Evolutionary conservation across 2,329 filamentous ascomycete genomes (phyloP).

Genomic region (Aspergillus tanneri): DNA sequence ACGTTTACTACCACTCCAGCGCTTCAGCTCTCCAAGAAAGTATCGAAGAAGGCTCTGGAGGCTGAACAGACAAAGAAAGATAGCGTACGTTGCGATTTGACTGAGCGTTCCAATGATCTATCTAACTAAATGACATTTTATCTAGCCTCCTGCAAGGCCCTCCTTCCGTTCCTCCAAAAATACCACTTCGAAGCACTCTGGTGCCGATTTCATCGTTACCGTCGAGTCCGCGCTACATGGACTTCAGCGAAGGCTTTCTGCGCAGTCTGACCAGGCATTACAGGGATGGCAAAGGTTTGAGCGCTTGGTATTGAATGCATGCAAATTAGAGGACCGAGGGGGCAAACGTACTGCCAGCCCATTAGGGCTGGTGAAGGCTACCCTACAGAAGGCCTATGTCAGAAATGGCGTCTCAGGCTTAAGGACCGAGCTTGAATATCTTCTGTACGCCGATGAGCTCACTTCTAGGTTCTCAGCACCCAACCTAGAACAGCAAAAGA

Average conservation of each 20-base stretch:
- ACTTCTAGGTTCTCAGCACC: conserved; percentile 57
- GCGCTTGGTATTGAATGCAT: conserved; percentile 33
- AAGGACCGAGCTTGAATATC: conserved; percentile 60
- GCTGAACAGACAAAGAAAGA: not conserved
- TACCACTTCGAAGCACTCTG: conserved; percentile 12
- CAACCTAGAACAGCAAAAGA: conserved; percentile 59
- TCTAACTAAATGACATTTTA: not conserved
- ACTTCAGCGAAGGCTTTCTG: conserved; percentile 20
- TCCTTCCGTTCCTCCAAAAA: not conserved
- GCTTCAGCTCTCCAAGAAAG: conserved; percentile 21
- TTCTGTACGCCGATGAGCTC: conserved; percentile 66
- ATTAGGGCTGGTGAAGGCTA: conserved; percentile 26
- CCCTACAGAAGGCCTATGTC: conserved; percentile 61
- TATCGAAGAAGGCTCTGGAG: conserved; percentile 14
- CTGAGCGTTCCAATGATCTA: not conserved
- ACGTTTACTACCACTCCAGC: conserved; percentile 33
- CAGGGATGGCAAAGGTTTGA: conserved; percentile 33
- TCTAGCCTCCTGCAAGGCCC: conserved; percentile 5
- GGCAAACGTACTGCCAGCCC: conserved; percentile 18
- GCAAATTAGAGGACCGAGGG: conserved; percentile 26
- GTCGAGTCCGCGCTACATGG: conserved; percentile 30
- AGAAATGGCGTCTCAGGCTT: conserved; percentile 53
- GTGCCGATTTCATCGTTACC: conserved; percentile 28
- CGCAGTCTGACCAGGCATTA: conserved; percentile 16
- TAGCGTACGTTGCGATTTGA: conserved; percentile 1